Base-by-base conservation (phyloP, 805 yeast genomes). In the Candida mattraensis region DNA sequence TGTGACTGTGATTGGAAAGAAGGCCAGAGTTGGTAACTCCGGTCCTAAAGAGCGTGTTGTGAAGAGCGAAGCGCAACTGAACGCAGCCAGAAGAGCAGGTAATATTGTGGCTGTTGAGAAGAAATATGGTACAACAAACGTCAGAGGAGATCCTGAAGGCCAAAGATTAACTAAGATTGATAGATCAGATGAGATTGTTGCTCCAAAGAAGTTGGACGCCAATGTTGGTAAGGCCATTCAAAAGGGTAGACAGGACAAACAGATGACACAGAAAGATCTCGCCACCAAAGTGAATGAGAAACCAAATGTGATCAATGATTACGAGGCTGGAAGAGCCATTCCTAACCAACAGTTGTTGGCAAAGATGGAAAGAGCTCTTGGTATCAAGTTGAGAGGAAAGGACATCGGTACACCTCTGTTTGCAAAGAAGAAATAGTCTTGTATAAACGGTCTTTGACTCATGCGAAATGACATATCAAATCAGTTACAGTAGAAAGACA, bases 231-330 rank as follows among this genome's bases (percentile, higher is more conserved):
- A 83, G 60, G 83, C 91, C 37, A 88, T 93, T 50, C 74, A 80
- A 34, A 72, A 80, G 60, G 96, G 84, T 23, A 81, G 99, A 70
- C 81, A 79, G 54, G 96, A 86, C 41, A 87, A 88, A 73, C 77
- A 78, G 56, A 61, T 89, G 60, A 83, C 97, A 7, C 99, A 93
- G 66, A 93, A 93, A 74, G 99, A 93, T 54, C 75, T 93, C 55
- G 99, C 99, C 53, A 87, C 96, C 39, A 85, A 83, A 63, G 76
- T 91, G 58, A 91, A 89, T 62, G 99, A 93, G 69, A 93, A 93
- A 72, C 96, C 97, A 44, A 87, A 82, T 50, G 84, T 93, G 43
- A 80, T 93, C 58, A 89, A 87, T 65, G 99, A 93, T 59, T 93
- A 93, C 65, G 99, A 93, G 70, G 86, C 95, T 38, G 97, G 96